A percentile compares a stretch with the other conserved stretches of the same genome.
These are phyloP conservation scores for Diaporthe nobilis DNA, from an alignment of 2,329 filamentous ascomycete genomes.

Conservation along the genomic window DNA sequence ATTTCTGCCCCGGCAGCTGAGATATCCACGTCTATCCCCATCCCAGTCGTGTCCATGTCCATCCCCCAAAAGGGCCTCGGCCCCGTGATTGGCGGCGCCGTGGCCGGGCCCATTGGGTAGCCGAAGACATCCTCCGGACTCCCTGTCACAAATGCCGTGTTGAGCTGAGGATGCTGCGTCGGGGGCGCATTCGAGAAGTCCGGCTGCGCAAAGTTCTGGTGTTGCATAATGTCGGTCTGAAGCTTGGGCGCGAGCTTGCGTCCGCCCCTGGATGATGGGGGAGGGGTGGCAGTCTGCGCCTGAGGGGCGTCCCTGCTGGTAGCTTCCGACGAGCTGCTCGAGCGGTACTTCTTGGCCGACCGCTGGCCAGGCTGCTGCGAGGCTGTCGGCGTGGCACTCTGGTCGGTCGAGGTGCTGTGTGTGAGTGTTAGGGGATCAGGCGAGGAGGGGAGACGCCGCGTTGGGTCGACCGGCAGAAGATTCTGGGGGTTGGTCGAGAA, in stretches of 20 bases:
- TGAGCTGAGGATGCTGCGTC: constrained; percentile 64
- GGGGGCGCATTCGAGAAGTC: constrained; percentile 66
- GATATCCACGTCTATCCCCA: constrained; percentile 57
- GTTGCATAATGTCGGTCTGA: constrained; percentile 66
- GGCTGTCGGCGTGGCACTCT: constrained; percentile 14
- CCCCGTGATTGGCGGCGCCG: constrained; percentile 60
- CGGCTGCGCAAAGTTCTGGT: constrained; percentile 65
- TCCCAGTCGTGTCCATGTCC: constrained; percentile 61
- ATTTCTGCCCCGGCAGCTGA: constrained; percentile 58
- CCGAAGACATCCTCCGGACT: constrained; percentile 69
- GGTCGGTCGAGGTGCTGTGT: constrained; percentile 43
- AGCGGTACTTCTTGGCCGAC: constrained; percentile 62
- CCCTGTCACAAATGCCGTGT: constrained; percentile 56
- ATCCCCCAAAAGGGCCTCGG: constrained; percentile 70
- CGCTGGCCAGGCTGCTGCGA: constrained; percentile 46
- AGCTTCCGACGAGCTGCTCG: constrained; percentile 49
- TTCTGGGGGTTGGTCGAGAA: constrained; percentile 67
- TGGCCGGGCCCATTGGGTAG: constrained; percentile 70
- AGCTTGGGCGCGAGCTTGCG: constrained; percentile 69
- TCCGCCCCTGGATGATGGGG: constrained; percentile 69
- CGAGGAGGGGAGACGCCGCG: constrained; percentile 71
- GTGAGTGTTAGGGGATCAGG: constrained; percentile 59
- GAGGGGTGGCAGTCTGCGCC: constrained; percentile 67
- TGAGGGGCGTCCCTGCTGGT: constrained; percentile 59
- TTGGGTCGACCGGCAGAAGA: constrained; percentile 72